phyloP scores from a whole-genome alignment of 768 basidiomycete genomes.

The Hypsizygus marmoreus region DNA sequence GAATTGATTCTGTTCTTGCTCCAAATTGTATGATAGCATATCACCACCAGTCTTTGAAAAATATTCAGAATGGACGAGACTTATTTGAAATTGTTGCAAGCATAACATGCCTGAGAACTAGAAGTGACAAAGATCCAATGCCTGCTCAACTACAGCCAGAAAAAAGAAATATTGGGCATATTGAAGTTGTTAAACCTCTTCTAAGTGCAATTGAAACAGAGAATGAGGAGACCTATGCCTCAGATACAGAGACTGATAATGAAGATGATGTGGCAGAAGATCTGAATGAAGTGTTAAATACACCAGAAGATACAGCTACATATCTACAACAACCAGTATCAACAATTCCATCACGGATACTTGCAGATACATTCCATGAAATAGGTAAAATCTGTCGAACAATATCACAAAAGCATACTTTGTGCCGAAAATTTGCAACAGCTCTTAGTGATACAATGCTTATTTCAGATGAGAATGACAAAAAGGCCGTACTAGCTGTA shows the following conservation, averaged over 20 bases:
- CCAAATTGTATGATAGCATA: constrained; percentile 12
- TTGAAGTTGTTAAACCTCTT: neutral
- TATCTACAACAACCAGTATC: too few relatives aligned
- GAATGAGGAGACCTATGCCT: neutral
- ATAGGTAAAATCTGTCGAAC: constrained; percentile 8
- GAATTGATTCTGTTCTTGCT: constrained; percentile 16
- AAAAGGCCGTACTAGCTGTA: constrained; percentile 6
- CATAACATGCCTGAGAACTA: constrained; percentile 9
- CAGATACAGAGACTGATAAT: neutral
- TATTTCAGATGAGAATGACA: constrained; percentile 18
- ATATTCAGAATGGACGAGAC: constrained; percentile 3
- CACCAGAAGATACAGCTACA: too few relatives aligned
- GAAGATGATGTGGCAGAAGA: constrained; percentile 4
- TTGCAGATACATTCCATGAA: constrained; percentile 15
- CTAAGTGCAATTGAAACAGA: neutral
- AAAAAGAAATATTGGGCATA: constrained; percentile 1
- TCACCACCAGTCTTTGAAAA: constrained; percentile 9
- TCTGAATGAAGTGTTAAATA: constrained; percentile 8
- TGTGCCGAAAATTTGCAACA: constrained; percentile 12
- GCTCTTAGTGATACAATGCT: constrained; percentile 20
- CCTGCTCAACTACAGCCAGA: neutral
- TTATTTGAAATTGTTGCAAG: constrained; percentile 15
- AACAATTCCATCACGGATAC: too few relatives aligned
- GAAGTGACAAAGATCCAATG: neutral
- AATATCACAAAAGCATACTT: constrained; percentile 12